phyloP scores from a whole-genome alignment of 2,329 filamentous ascomycete genomes.

The Bipolaris bicolor region DNA sequence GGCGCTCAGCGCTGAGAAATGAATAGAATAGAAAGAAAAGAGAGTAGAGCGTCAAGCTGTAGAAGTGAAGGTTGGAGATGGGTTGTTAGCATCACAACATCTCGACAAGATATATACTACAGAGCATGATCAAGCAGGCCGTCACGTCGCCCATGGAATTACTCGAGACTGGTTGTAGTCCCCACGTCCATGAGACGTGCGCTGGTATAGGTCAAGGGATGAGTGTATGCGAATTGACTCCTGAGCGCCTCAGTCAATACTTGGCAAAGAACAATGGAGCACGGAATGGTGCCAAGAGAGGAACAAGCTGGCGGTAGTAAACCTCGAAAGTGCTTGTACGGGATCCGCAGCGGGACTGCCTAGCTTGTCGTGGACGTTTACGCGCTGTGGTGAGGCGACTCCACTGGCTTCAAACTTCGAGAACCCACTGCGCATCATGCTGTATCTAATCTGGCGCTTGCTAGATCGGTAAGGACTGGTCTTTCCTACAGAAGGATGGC shows the following conservation, averaged over 20 bases:
- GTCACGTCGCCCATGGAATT: slow-evolving; percentile 4
- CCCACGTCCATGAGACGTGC: slow-evolving; percentile 34
- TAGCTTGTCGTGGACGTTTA: slow-evolving; percentile 16
- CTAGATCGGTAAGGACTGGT: slow-evolving; percentile 3
- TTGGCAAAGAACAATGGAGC: slow-evolving; percentile 12
- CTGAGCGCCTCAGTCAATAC: slow-evolving; percentile 19
- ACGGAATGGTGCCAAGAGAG: slow-evolving; percentile 11
- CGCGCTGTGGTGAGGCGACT: slow-evolving; percentile 21
- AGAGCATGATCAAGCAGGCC: neutral
- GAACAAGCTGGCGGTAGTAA: slow-evolving; percentile 9
- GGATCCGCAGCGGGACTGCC: slow-evolving; percentile 10
- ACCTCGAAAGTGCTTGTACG: slow-evolving; percentile 12
- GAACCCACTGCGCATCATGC: slow-evolving; percentile 10
- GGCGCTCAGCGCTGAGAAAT: slow-evolving; percentile 37
- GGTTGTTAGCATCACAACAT: neutral
- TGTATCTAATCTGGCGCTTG: slow-evolving; percentile 7
- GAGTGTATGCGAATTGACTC: slow-evolving; percentile 12
- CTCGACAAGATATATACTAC: slow-evolving; percentile 25
- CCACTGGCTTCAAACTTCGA: slow-evolving; percentile 30
- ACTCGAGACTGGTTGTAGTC: slow-evolving; percentile 22
- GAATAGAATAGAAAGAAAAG: slow-evolving; percentile 28
- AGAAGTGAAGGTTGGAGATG: slow-evolving; percentile 15
- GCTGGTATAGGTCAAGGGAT: slow-evolving; percentile 17
- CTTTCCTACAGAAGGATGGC: slow-evolving; percentile 8
- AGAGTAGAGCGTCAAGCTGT: slow-evolving; percentile 22